phyloP scores from a whole-genome alignment of 106 monocot genomes.

The Phalaenopsis equestris region DNA sequence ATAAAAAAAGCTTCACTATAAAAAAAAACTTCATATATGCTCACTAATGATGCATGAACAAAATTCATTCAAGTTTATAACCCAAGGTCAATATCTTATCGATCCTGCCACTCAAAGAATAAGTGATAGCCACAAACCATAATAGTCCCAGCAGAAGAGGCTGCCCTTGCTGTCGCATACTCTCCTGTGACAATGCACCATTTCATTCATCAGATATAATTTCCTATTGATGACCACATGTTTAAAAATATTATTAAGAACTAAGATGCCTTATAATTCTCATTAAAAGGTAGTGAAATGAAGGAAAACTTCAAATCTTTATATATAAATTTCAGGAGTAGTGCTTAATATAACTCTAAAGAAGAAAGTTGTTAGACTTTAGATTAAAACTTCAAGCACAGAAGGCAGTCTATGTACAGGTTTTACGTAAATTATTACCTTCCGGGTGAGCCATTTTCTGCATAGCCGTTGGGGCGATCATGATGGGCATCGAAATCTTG shows the following conservation, averaged over 20 bases:
- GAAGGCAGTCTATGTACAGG: too few species aligned
- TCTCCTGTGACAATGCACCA: conserved; percentile 35
- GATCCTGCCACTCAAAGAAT: background rate
- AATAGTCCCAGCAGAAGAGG: conserved; percentile 69
- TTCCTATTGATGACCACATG: background rate
- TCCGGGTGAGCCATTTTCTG: conserved; percentile 92
- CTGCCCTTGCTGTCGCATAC: conserved; percentile 79
- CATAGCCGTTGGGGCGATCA: conserved; percentile 82
- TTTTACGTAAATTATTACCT: conserved; percentile 20
- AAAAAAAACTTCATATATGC: background rate
- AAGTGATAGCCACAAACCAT: conserved; percentile 45
- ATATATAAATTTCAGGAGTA: background rate
- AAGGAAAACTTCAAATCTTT: background rate
- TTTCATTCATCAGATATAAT: background rate
- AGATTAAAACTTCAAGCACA: background rate
- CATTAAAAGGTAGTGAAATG: background rate
- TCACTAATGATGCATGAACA: background rate
- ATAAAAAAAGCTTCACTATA: background rate
- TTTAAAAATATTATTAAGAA: background rate
- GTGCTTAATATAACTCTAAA: background rate
- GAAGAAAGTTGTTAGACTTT: background rate
- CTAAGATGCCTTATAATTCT: background rate
- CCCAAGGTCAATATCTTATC: background rate
- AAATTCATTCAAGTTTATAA: background rate
- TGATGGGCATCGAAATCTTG: conserved; percentile 91